Evolutionary conservation across 2,329 filamentous ascomycete genomes (phyloP).

Genomic region (Aspergillus felis): DNA sequence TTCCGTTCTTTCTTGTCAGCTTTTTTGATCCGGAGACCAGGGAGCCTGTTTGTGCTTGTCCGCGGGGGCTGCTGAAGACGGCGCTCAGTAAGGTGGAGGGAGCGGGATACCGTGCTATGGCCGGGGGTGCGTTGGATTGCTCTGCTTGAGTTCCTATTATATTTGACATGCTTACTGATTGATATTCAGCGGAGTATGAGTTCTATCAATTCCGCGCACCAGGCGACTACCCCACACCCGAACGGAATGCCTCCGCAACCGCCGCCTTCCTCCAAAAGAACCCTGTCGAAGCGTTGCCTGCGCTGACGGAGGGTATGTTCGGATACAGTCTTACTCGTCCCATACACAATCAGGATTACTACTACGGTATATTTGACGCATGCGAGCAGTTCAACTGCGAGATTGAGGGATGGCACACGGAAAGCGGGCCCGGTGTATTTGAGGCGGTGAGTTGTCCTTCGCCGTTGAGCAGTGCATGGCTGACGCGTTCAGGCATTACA

Average conservation of each 20-base stretch:
- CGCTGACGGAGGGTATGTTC: slow-evolving; percentile 91
- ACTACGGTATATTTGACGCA: slow-evolving; percentile 79
- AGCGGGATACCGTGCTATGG: slow-evolving; percentile 77
- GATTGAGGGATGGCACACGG: slow-evolving; percentile 94
- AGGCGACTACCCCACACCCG: slow-evolving; percentile 41
- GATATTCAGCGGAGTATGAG: slow-evolving; percentile 74
- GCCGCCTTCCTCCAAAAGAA: slow-evolving; percentile 72
- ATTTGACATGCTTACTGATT: slow-evolving; percentile 7
- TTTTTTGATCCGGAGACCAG: slow-evolving; percentile 79
- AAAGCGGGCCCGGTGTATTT: slow-evolving; percentile 89
- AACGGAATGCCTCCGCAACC: slow-evolving; percentile 64
- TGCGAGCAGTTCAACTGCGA: slow-evolving; percentile 74
- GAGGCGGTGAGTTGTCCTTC: slow-evolving; percentile 63
- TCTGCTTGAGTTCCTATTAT: not conserved
- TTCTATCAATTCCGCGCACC: slow-evolving; percentile 88
- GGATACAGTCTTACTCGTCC: slow-evolving; percentile 86
- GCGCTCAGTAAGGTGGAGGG: slow-evolving; percentile 64
- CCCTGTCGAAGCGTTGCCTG: slow-evolving; percentile 67
- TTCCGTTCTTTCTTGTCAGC: slow-evolving; percentile 79
- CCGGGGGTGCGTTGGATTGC: slow-evolving; percentile 63
- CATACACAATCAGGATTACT: slow-evolving; percentile 88
- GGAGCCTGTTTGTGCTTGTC: slow-evolving; percentile 70
- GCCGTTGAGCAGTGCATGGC: not conserved
- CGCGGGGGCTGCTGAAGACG: slow-evolving; percentile 68
- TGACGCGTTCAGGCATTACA: slow-evolving; percentile 61